phyloP scores from a whole-genome alignment of 2,329 filamentous ascomycete genomes.

The Fusarium oxysporum region DNA sequence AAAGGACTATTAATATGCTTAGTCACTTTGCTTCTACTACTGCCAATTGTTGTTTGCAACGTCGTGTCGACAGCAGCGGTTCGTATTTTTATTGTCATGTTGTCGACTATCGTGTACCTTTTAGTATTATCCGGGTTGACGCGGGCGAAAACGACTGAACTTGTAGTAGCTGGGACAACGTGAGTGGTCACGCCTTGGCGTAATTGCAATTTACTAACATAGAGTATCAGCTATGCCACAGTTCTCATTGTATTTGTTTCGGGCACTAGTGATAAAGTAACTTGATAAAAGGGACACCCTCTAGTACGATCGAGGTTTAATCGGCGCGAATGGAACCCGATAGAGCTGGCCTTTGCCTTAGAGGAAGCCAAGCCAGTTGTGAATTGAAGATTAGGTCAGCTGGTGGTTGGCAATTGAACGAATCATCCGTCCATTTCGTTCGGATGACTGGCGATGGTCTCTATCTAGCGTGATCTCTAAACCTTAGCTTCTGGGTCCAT shows the following conservation, averaged over 20 bases:
- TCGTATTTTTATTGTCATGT: not conserved
- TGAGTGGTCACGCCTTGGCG: not conserved
- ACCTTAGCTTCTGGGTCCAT: constrained; percentile 14
- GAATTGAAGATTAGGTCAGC: not conserved
- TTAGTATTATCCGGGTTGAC: not conserved
- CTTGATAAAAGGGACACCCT: not conserved
- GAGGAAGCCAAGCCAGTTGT: too few species aligned
- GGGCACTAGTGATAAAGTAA: not conserved
- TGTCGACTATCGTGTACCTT: constrained; percentile 3
- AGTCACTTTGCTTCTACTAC: not conserved
- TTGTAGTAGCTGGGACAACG: constrained; percentile 3
- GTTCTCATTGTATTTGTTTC: constrained; percentile 12
- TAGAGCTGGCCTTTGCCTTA: fast-evolving
- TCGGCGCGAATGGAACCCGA: not conserved
- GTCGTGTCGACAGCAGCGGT: not conserved
- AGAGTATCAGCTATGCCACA: not conserved
- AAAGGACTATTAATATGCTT: not conserved
- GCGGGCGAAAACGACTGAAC: not conserved
- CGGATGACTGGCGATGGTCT: fast-evolving
- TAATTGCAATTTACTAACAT: fast-evolving
- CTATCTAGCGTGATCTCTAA: not conserved
- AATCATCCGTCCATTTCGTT: fast-evolving
- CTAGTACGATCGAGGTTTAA: not conserved
- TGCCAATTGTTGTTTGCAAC: constrained; percentile 8
- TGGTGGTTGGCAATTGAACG: not conserved